A percentile compares a stretch with the other conserved stretches of the same genome.
These are phyloP conservation scores for Gyromitra esculenta DNA, from an alignment of 2,329 filamentous ascomycete genomes.

Conservation along the genomic window DNA sequence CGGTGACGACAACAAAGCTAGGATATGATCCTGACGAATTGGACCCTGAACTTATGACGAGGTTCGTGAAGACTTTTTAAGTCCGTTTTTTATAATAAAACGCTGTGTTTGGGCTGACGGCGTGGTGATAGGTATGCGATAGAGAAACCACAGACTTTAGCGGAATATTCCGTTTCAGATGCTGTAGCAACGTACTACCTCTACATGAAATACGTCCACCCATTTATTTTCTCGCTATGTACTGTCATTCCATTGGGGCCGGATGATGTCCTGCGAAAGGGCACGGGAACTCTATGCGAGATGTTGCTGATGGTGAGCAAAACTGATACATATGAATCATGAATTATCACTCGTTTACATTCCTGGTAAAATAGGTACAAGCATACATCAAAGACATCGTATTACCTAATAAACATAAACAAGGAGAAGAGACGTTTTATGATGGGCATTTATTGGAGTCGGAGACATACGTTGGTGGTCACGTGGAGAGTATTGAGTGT, in stretches of 20 bases:
- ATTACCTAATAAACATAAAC: constrained; percentile 93
- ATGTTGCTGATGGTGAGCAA: constrained; percentile 89
- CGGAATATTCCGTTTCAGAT: constrained; percentile 98
- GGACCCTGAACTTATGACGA: constrained; percentile 96
- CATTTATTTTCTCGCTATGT: constrained; percentile 98
- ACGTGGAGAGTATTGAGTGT: constrained; percentile 98
- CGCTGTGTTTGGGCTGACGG: constrained; percentile 26
- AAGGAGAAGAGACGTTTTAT: constrained; percentile 92
- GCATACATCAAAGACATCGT: constrained; percentile 92
- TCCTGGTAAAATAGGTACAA: constrained; percentile 67
- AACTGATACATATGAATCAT: constrained; percentile 6
- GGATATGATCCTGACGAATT: constrained; percentile 98
- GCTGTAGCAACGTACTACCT: constrained; percentile 98
- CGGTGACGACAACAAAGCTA: constrained; percentile 95
- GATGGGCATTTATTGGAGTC: constrained; percentile 95
- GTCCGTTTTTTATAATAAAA: neutral
- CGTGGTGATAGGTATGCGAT: constrained; percentile 70
- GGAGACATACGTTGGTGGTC: constrained; percentile 96
- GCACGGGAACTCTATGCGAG: constrained; percentile 97
- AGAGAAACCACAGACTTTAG: constrained; percentile 90
- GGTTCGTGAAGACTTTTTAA: constrained; percentile 59
- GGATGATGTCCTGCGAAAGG: constrained; percentile 92
- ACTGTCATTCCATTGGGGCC: constrained; percentile 93
- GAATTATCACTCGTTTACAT: constrained; percentile 34
- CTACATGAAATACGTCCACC: constrained; percentile 99